These are phyloP conservation scores for Venturia asperata DNA, from an alignment of 2,329 filamentous ascomycete genomes.

Conservation along the genomic window DNA sequence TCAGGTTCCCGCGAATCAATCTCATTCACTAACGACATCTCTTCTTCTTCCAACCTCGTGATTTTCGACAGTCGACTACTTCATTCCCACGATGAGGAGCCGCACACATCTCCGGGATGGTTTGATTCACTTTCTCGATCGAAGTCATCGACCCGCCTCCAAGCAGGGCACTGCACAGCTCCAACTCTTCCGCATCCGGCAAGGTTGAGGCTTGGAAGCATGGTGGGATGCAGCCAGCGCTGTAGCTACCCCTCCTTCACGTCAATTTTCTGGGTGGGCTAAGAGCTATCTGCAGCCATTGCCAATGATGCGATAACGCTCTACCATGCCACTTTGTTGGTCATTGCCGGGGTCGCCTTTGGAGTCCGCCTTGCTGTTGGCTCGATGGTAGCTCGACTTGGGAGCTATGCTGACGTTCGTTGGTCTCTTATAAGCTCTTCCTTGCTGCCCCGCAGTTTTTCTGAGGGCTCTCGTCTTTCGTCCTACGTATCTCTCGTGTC, in stretches of 20 bases:
- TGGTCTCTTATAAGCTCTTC: slow-evolving; percentile 2
- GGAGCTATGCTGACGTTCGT: background rate
- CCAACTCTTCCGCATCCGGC: background rate
- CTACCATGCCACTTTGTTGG: background rate
- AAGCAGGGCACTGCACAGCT: background rate
- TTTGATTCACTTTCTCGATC: background rate
- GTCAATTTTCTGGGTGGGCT: background rate
- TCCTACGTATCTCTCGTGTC: background rate
- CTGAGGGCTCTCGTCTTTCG: background rate
- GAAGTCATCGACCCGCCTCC: background rate
- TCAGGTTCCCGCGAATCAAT: background rate
- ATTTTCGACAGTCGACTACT: background rate
- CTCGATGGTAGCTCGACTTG: background rate
- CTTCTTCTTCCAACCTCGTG: background rate
- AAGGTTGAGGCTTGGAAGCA: background rate
- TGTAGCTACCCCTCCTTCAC: slow-evolving; percentile 10
- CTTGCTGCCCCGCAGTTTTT: background rate
- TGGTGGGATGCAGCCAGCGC: slow-evolving; percentile 10
- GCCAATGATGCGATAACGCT: slow-evolving; percentile 3
- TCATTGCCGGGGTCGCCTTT: background rate
- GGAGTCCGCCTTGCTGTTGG: slow-evolving; percentile 2
- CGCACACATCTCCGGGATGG: background rate
- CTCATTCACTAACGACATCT: background rate
- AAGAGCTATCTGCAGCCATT: slow-evolving; percentile 1
- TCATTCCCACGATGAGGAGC: background rate